Base-by-base conservation (phyloP, 1,284 basidiomycete species). In the Ustanciosporium gigantosporum region DNA sequence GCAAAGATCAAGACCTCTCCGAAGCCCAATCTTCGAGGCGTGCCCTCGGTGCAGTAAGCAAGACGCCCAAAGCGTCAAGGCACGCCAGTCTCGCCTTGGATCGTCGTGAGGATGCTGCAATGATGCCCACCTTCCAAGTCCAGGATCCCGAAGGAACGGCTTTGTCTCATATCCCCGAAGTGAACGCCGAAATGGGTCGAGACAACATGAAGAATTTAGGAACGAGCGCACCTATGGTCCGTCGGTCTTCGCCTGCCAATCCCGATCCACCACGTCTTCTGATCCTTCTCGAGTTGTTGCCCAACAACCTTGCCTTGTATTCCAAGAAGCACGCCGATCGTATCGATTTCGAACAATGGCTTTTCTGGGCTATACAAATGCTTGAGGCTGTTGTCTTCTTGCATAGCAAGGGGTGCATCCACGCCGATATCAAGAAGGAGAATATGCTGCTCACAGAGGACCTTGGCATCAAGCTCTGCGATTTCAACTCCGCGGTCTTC, bases 401-500 rank as follows among this genome's bases (percentile, higher is more conserved):
- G 3, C 75, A 77, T 45, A 40, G 23, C 0, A 57, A 60, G 8
- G 74, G 73, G 9, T 74, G 70, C 31, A 62, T 74, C 4, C 75
- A 77, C 32, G 66, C 68, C 9, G 75, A 77, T 43, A 62, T 77
- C 41, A 77, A 77, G 49, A 66, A 69, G 42, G 73, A 77, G 38
- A 77, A 77, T 42, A 68, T 74, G 41, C 53, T 76, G 27, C 41
- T 76, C 22, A 64, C 71, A 14, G 50, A 61, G n/a, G 52, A 64
- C 14, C 59, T 74, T 25, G 19, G 50, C 14, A 47, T 73, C 40
- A 76, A 76, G 47, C 50, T 77, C 3, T 74, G 72, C 49, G 75
- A 77, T 35, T 76, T 77, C 31, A 72, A 73, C 31, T 73, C 74
- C 15, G 73, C 74, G n/a, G 58, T 76, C 15, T 77, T 75, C 22